Base-by-base conservation (phyloP, 2,329 filamentous ascomycete species). In the Thielaviopsis punctulata region DNA sequence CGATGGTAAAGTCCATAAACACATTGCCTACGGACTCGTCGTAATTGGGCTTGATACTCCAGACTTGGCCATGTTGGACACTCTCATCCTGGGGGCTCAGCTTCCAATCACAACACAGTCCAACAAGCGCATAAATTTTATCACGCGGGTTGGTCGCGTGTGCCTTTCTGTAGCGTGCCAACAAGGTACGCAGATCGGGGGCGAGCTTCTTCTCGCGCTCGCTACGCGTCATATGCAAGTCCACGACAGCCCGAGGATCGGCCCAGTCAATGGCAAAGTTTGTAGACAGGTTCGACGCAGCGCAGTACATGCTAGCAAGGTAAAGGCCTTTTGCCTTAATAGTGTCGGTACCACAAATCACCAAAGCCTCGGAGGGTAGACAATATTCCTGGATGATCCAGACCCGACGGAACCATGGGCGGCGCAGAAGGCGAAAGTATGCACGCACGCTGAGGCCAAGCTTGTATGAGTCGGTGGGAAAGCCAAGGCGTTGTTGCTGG, bases 311-410 rank as follows among this genome's bases (percentile, higher is more conserved):
- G 2, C 55, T 60, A 0, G 55, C 50, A 19, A 56, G 21, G 13
- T 58, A 56, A n/a, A 64, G 59, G 21, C 59, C 57, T 39, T 64
- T 59, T 23, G 62, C 58, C 48, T 59, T 59, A 2, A 64, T 55
- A 0, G 36, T 18, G 19, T 54, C 57, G 5, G 44, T 50, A 8
- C 64, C 64, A 47, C 63, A 66, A 1, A 61, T 48, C 4, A 66
- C 56, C 6, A 60, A 18, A 1, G 60, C 57, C 1, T 33, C 24
- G 0, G 58, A 54, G 2, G 62, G 58, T 2, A 66, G 55, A 2
- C 59, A 61, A 3, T 59, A 57, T 49, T 63, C 61, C 30, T 62
- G 61, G 22, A 62, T 55, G 51, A 60, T 59, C 62, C 62, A 63
- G 18, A 61, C 58, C 2, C 62, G 59, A 4, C 56, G 44, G 51